A percentile compares a stretch with the other conserved stretches of the same genome.
These are phyloP conservation scores for Arabis alpina DNA, from an alignment of 345 rosid genomes.

Conservation along the genomic window DNA sequence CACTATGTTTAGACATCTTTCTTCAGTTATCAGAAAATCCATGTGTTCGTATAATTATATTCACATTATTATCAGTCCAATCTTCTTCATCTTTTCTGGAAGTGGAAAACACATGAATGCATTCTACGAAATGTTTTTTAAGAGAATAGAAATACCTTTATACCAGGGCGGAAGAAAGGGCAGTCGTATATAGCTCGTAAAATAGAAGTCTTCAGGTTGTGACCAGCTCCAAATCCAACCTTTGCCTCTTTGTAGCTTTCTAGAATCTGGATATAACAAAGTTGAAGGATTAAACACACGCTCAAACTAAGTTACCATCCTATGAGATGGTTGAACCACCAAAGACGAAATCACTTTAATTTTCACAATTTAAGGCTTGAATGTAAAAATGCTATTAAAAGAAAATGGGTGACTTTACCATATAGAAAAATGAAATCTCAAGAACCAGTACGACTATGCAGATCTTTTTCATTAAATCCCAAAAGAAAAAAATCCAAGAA, in stretches of 20 bases:
- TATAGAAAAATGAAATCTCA: neutral
- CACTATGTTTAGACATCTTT: neutral
- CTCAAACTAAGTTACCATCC: slow-evolving; percentile 3
- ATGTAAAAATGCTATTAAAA: no score
- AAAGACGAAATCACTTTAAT: no score
- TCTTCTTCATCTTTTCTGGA: slow-evolving; percentile 14
- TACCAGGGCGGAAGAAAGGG: slow-evolving; percentile 75
- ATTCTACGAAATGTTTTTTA: slow-evolving; percentile 22
- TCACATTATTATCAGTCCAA: neutral
- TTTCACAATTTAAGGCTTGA: no score
- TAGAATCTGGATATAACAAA: slow-evolving; percentile 58
- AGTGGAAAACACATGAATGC: slow-evolving; percentile 1
- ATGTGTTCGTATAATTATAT: neutral
- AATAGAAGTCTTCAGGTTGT: slow-evolving; percentile 62
- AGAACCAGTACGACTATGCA: slow-evolving; percentile 12
- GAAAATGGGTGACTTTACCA: neutral
- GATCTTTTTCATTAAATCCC: neutral
- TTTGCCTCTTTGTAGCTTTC: slow-evolving; percentile 69
- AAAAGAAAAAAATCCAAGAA: neutral
- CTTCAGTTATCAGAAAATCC: neutral
- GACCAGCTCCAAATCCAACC: slow-evolving; percentile 92
- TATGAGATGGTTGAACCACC: no score
- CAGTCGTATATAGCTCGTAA: slow-evolving; percentile 73
- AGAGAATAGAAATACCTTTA: slow-evolving; percentile 54
- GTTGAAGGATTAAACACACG: slow-evolving; percentile 6